Conservation (phyloP, 75 land plant species). For the Ceratopteris richardii region DNA sequence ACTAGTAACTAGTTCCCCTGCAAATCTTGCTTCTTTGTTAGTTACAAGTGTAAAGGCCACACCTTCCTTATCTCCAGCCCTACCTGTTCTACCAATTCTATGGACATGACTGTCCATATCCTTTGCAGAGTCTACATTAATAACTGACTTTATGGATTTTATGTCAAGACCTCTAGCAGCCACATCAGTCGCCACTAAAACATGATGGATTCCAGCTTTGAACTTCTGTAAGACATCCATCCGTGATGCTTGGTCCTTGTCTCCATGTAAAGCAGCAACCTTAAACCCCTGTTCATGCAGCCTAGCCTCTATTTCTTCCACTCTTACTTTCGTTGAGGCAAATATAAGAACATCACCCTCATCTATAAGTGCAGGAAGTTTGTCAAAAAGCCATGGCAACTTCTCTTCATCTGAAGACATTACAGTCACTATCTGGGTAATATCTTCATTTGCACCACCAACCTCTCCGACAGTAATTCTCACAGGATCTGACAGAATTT, state of each 20-base stretch:
- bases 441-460: constrained; percentile 97
- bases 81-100: constrained; percentile 95
- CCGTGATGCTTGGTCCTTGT: constrained; percentile 95
- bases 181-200: constrained; percentile 94
- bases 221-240: constrained; percentile 89
- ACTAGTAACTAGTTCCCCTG: constrained; percentile 87
- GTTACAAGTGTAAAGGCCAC: constrained; percentile 89
- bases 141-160: constrained; percentile 94
- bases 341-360: constrained; percentile 92
- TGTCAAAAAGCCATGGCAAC: constrained; percentile 83
- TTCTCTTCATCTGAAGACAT: constrained; percentile 90
- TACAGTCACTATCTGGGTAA: constrained; percentile 82
- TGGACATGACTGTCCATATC: constrained; percentile 99
- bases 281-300: constrained; percentile 54
- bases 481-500: constrained; percentile 78
- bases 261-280: constrained; percentile 96
- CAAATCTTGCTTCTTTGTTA: constrained; percentile 88
- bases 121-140: constrained; percentile 88
- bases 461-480: constrained; percentile 92
- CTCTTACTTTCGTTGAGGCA: constrained; percentile 82
- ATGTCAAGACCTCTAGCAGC: constrained; percentile 98
- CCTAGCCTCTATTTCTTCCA: constrained; percentile 83
- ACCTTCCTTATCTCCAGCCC: constrained; percentile 99
- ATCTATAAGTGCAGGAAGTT: constrained; percentile 70
- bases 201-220: constrained; percentile 78